These are phyloP conservation scores for Bauhinia variegata DNA, from an alignment of 306 rosid genomes.

Conservation along the genomic window DNA sequence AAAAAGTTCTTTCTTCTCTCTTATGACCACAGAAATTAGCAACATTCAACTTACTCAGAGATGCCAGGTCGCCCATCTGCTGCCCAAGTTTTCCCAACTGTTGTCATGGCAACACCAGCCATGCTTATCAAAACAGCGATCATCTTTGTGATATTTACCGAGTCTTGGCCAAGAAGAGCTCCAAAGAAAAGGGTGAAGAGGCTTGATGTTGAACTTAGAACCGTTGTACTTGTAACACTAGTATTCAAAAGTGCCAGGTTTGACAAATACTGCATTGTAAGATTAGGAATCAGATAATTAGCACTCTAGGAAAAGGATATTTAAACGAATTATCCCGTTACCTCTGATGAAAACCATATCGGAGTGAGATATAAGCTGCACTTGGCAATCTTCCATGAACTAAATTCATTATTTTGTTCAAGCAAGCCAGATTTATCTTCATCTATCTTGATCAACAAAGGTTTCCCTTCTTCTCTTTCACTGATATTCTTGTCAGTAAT, in stretches of 20 bases:
- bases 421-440: constrained; percentile 44
- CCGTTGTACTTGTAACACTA: constrained; percentile 72
- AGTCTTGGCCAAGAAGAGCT: constrained; percentile 66
- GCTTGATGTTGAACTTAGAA: constrained; percentile 67
- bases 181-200: constrained; percentile 76
- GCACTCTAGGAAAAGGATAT: constrained; percentile 3
- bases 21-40: not conserved
- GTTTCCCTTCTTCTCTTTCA: constrained; percentile 61
- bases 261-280: constrained; percentile 60
- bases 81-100: constrained; percentile 70
- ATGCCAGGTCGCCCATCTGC: constrained; percentile 46
- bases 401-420: constrained; percentile 31
- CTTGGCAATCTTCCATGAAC: constrained; percentile 62
- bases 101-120: constrained; percentile 72
- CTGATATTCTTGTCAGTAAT: constrained; percentile 47
- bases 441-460: constrained; percentile 34
- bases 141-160: constrained; percentile 56
- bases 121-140: constrained; percentile 66
- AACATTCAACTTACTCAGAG: constrained; percentile 54
- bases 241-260: constrained; percentile 75
- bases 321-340: constrained; percentile 29
- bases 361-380: constrained; percentile 67
- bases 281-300: constrained; percentile 11
- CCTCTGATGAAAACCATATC: constrained; percentile 78
- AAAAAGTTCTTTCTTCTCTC: not conserved